Evolutionary conservation across 1,139 yeast genomes (phyloP).

Genomic region (Diutina ranongensis): DNA sequence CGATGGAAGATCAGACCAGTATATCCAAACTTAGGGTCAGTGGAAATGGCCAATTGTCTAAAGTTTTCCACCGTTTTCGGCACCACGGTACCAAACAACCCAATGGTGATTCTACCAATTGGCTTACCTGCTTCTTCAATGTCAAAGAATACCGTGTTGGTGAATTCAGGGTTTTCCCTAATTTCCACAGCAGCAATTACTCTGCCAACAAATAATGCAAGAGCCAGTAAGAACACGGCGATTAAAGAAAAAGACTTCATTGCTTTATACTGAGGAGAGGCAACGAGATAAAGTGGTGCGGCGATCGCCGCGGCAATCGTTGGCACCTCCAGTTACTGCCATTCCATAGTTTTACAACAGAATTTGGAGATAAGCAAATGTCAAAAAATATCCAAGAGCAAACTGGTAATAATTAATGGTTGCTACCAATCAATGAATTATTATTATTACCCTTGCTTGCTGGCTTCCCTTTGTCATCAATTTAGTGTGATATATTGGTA

Average conservation of each 20-base stretch:
- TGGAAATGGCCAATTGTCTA: conserved; percentile 45
- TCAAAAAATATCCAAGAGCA: no score
- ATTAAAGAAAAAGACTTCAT: conserved; percentile 7
- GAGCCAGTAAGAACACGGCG: conserved; percentile 13
- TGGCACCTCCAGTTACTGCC: no score
- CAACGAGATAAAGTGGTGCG: no score
- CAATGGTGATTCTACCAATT: conserved; percentile 58
- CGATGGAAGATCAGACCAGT: conserved; percentile 27
- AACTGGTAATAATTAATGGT: no score
- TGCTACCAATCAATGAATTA: no score
- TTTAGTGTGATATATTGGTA: no score
- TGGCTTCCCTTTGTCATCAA: no score
- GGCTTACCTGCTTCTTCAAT: conserved; percentile 68
- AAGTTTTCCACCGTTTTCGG: conserved; percentile 52
- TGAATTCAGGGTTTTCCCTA: conserved; percentile 44
- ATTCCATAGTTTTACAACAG: no score
- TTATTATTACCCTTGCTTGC: no score
- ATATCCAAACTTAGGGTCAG: conserved; percentile 45
- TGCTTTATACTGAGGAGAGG: no score
- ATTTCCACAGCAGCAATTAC: conserved; percentile 17
- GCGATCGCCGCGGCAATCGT: no score
- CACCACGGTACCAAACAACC: conserved; percentile 56
- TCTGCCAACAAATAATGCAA: conserved; percentile 13
- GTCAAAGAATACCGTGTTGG: conserved; percentile 78
- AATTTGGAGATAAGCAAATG: no score